These are phyloP conservation scores for Talaromyces ruber DNA, from an alignment of 495 filamentous ascomycete genomes.

Conservation along the genomic window DNA sequence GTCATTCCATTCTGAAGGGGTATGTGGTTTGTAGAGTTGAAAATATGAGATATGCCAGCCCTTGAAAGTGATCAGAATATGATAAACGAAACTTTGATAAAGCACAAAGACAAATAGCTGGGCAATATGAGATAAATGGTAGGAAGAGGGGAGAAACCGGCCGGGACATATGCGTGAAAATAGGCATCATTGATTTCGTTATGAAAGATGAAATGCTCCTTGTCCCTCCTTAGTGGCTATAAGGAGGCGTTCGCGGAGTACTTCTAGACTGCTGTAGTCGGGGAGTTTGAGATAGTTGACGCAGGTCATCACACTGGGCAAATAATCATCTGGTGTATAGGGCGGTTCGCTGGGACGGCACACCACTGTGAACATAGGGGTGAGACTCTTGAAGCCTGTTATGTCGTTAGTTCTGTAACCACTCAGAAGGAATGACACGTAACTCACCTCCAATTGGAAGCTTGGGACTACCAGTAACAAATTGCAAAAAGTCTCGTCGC, in stretches of 20 bases:
- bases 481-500: conserved; percentile 93
- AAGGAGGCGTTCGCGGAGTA: conserved; percentile 65
- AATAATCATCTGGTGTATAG: conserved; percentile 90
- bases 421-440: background rate
- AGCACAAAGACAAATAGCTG: background rate
- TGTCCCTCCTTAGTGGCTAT: conserved; percentile 95
- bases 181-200: background rate
- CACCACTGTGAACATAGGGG: conserved; percentile 97
- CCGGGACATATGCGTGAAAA: background rate
- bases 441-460: conserved; percentile 91
- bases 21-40: background rate
- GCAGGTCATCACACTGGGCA: conserved; percentile 99
- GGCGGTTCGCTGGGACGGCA: conserved; percentile 96
- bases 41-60: background rate
- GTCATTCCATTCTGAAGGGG: conserved; percentile 1
- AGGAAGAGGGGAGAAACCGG: background rate
- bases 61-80: background rate
- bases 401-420: conserved; percentile 11
- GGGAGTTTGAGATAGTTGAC: conserved; percentile 99
- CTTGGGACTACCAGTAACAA: conserved; percentile 96
- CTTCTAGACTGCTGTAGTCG: conserved; percentile 77
- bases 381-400: conserved; percentile 90
- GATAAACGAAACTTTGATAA: background rate
- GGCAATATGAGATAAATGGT: background rate
- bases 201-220: conserved; percentile 96